These are phyloP conservation scores for Pachyrhizus erosus DNA, from an alignment of 306 rosid genomes.

Conservation along the genomic window DNA sequence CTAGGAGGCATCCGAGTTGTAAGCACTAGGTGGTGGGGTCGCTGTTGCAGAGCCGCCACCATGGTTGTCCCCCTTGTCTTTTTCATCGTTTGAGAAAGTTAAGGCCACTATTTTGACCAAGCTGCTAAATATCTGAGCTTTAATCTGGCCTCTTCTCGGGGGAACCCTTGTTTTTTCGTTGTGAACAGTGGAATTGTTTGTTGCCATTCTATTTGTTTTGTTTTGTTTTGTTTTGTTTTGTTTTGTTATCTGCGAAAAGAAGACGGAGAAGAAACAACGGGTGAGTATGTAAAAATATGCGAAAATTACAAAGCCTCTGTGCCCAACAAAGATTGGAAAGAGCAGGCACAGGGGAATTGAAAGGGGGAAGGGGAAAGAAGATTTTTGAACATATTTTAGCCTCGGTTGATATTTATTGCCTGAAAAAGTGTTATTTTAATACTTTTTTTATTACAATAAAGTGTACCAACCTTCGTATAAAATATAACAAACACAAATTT, in stretches of 20 bases:
- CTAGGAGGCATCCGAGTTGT: conserved; percentile 40
- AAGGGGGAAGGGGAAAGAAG: not conserved
- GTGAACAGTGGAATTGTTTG: not conserved
- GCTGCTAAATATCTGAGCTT: conserved; percentile 47
- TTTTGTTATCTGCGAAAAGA: not conserved
- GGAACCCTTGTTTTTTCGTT: conserved; percentile 32
- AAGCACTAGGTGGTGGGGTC: conserved; percentile 46
- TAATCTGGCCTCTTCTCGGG: conserved; percentile 49
- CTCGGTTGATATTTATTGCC: not conserved
- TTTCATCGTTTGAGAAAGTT: conserved; percentile 33
- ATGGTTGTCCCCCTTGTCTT: not conserved
- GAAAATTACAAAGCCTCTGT: not conserved
- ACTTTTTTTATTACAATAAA: not conserved
- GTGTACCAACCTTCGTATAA: too few species aligned
- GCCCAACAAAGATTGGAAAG: not conserved
- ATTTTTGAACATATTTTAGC: not conserved
- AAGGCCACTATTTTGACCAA: conserved; percentile 36
- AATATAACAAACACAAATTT: not conserved
- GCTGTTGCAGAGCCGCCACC: conserved; percentile 36
- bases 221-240: not conserved
- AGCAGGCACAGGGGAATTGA: not conserved
- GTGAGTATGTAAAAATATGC: not conserved
- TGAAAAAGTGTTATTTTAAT: not conserved
- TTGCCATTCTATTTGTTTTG: conserved; percentile 30
- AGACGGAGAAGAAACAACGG: not conserved